Conservation (phyloP, 352 stramenopile genomes). For the Globisporangium abappressorium region DNA sequence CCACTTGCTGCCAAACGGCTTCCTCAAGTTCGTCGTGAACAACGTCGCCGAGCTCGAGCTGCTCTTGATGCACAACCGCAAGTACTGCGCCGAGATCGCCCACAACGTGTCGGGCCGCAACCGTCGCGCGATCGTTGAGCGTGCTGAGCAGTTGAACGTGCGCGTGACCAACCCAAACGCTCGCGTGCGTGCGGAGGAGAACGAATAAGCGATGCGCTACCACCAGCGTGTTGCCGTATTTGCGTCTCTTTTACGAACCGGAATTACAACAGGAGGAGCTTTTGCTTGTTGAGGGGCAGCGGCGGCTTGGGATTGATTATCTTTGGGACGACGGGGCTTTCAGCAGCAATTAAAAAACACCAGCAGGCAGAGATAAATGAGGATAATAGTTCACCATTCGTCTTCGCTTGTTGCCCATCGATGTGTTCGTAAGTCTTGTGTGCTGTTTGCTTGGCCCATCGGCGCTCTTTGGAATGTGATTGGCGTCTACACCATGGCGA, state of each 20-base stretch:
- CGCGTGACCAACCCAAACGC: slow-evolving; percentile 98
- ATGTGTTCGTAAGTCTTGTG: slow-evolving; percentile 18
- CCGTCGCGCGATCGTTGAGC: slow-evolving; percentile 97
- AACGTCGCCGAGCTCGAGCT: slow-evolving; percentile 99
- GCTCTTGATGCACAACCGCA: slow-evolving; percentile 92
- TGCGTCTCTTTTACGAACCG: slow-evolving; percentile 1
- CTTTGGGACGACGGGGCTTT: slow-evolving; percentile 18
- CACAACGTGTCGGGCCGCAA: slow-evolving; percentile 97
- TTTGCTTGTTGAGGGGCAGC: slow-evolving; percentile 19
- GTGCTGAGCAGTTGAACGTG: slow-evolving; percentile 98
- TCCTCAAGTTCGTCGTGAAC: slow-evolving; percentile 99
- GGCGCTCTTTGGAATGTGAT: slow-evolving; percentile 19
- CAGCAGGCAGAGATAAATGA: slow-evolving; percentile 24
- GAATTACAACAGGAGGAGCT: slow-evolving; percentile 10
- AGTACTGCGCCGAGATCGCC: slow-evolving; percentile 98
- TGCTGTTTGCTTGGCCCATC: background rate
- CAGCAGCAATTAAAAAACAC: slow-evolving; percentile 13
- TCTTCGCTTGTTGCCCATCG: slow-evolving; percentile 8
- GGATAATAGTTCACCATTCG: slow-evolving; percentile 32
- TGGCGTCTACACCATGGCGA: slow-evolving; percentile 12
- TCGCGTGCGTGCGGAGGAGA: slow-evolving; percentile 97
- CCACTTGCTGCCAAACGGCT: slow-evolving; percentile 98
- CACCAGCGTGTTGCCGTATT: background rate
- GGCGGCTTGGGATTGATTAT: slow-evolving; percentile 6
- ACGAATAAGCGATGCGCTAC: slow-evolving; percentile 64